Evolutionary conservation across 1,284 basidiomycete genomes (phyloP), one percentile per base, ranked within the genome.

Genomic region (Cryptococcus sp.): DNA sequence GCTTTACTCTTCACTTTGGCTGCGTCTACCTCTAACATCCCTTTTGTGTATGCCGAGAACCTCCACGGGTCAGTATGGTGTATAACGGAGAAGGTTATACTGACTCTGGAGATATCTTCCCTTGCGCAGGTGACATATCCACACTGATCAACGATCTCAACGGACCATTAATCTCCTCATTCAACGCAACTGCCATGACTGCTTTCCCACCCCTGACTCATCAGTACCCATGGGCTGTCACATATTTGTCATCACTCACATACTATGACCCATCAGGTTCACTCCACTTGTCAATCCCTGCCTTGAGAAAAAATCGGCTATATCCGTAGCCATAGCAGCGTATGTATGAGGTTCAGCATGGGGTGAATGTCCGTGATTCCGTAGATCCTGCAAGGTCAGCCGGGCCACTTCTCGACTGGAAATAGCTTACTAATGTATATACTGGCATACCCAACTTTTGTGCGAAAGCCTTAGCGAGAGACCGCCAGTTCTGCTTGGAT

Each of bases 401-500:
- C 23, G 44, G 11, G 8, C 44, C 23, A 8, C 8, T 13, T 46
- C 23, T 46, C 44, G 13, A 46, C 8, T 46, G 11, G 8, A 46
- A 31, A 46, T 11, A 23, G 67, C 77, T 49, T 51, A 80, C 80
- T 6, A 83, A 62, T 6, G 80, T 76, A 61, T 80, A 81, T 5
- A 83, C 78, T 0, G 78, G 78, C 59, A 81, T 75, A 6, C 73
- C 74, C 13, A 80, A 73, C 34, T 74, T 66, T 23, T 73, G 56
- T 1, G 80, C 77, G 62, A 83, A 79, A 6, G 72, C 71, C 55
- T 78, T 79, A 0, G 79, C 79, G 8, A 83, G 63, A 7, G 78
- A 79, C 7, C 82, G 72, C 81, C 81, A 83, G 65, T 83, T 83
- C 66, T 83, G 81, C 64, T 83, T 83, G 11, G 79, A 80, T 2